Base-by-base conservation (phyloP, 2,329 filamentous ascomycete genomes). In the Pseudocercospora ulei region DNA sequence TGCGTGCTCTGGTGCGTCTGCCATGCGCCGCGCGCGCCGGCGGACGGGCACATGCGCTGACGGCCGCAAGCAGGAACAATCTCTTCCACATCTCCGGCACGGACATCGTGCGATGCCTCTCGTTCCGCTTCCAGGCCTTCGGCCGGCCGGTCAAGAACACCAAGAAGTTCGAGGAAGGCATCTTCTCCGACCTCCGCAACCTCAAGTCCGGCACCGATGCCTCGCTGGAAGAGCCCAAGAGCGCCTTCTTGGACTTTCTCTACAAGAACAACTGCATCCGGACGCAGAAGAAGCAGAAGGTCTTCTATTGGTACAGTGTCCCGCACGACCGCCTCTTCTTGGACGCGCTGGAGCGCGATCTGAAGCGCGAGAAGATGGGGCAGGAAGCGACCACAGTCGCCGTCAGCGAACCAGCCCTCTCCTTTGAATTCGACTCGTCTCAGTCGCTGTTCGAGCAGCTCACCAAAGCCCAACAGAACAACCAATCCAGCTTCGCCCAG, bases 251-350 rank as follows among this genome's bases (percentile, higher is more conserved):
- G 46, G 90, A 98, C 65, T 98, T 96, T 63, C 73, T 98, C 28
- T 98, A 98, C 77, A 98, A 98, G 75, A 98, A 98, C 75, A 98
- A 98, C 71, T 98, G 90, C 73, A 98, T 98, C 55, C 80, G 90
- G 54, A 98, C 90, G 23, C 90, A 98, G 66, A 98, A 98, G 78
- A 98, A 98, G 74, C 90, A 98, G 62, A 98, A 98, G 72, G 90
- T 98, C 51, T 98, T 98, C 60, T 98, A 96, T 69, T 98, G 90
- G 90, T 98, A 96, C 68, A 95, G 87, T 68, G 90, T 98, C 31
- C 90, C 90, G 1, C 90, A 98, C 63, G 90, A 98, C 65, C 78
- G 90, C 38, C 77, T 98, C 35, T 98, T 98, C 67, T 79, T 98
- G 53, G 90, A 98, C 68, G 90, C 90, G 24, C 71, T 98, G 55